A percentile compares a stretch with the other conserved stretches of the same genome.
phyloP scores from a whole-genome alignment of 129 eudicot species.

The Flaveria trinervia region DNA sequence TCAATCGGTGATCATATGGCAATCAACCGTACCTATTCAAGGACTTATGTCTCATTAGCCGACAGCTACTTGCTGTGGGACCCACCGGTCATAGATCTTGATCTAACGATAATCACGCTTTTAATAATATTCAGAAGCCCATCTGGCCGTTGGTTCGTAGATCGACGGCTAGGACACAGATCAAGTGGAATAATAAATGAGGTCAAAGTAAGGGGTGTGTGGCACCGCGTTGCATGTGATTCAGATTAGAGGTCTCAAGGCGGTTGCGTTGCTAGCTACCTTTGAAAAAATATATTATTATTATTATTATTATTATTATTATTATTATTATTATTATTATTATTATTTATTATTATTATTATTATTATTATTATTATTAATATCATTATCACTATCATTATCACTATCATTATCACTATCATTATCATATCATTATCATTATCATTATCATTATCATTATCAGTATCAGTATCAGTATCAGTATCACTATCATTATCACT shows the following conservation, averaged over 20 bases:
- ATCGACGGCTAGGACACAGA: conserved; percentile 34
- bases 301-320: too few relatives aligned
- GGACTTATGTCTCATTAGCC: conserved; percentile 41
- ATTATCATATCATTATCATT: too few relatives aligned
- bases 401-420: too few relatives aligned
- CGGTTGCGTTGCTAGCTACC: conserved; percentile 12
- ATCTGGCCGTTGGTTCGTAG: conserved; percentile 29
- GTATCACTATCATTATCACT: too few relatives aligned
- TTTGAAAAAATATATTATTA: too few relatives aligned
- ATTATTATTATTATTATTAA: too few relatives aligned
- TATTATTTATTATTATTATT: too few relatives aligned
- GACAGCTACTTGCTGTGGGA: conserved; percentile 38
- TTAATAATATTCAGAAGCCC: conserved; percentile 35
- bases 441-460: too few relatives aligned
- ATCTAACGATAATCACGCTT: conserved; percentile 14
- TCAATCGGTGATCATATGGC: conserved; percentile 29
- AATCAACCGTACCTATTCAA: conserved; percentile 45
- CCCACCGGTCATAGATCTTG: conserved; percentile 35
- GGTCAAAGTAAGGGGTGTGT: conserved; percentile 37
- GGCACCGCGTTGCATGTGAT: conserved; percentile 41
- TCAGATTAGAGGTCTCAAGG: conserved; percentile 14
- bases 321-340: too few relatives aligned
- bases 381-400: too few relatives aligned
- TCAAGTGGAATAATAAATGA: conserved; percentile 33
- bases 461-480: too few relatives aligned